These are phyloP conservation scores for Amoebophrya sp. DNA, from an alignment of 169 alveolate species.

Conservation along the genomic window DNA sequence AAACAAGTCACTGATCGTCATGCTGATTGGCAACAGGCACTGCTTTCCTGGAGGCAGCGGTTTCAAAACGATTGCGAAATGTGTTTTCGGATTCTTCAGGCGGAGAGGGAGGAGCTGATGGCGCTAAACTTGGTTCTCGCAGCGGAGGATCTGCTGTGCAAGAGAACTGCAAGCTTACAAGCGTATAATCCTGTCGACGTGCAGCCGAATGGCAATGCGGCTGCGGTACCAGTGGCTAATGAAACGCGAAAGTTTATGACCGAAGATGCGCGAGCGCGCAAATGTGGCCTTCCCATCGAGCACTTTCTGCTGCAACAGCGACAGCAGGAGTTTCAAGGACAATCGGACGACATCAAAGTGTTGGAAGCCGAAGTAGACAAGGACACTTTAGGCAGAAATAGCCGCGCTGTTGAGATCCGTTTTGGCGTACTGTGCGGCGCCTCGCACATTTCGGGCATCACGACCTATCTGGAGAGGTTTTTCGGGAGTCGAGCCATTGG, in stretches of 20 bases:
- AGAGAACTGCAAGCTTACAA: no score
- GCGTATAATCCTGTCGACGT: no score
- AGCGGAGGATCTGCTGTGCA: neutral
- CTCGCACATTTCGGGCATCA: neutral
- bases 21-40: no score
- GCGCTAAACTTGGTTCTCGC: neutral
- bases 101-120: conserved; percentile 18
- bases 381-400: no score
- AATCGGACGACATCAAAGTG: no score
- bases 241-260: neutral
- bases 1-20: no score
- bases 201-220: no score
- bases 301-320: neutral
- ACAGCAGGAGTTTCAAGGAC: neutral
- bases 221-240: neutral
- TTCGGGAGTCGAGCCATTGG: no score
- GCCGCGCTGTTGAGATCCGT: no score
- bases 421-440: neutral
- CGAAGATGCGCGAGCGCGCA: no score
- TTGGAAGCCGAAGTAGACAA: no score
- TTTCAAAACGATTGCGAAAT: neutral
- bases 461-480: no score
- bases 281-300: neutral
- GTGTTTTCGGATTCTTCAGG: neutral
- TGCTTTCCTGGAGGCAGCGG: neutral